These are phyloP conservation scores for Aureobasidium subglaciale DNA, from an alignment of 2,329 filamentous ascomycete species.

Conservation along the genomic window DNA sequence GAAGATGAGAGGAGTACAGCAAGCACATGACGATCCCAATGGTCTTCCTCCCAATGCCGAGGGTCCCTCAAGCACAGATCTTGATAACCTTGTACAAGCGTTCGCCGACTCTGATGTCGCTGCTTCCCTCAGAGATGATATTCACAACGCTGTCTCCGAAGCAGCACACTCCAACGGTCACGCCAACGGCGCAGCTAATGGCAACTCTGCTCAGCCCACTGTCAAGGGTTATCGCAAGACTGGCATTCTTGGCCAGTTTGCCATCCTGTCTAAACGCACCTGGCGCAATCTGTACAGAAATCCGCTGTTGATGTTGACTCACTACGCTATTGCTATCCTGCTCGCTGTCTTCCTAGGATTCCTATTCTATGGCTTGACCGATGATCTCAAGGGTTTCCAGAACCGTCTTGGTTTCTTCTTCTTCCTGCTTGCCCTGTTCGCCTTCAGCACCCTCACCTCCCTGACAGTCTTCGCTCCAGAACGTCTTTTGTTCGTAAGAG, in stretches of 20 bases:
- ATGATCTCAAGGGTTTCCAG: slow-evolving; percentile 95
- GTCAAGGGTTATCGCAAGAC: slow-evolving; percentile 78
- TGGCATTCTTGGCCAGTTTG: slow-evolving; percentile 72
- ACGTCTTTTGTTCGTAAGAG: slow-evolving; percentile 81
- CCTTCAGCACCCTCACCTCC: slow-evolving; percentile 91
- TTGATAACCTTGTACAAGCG: slow-evolving; percentile 71
- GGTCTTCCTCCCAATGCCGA: slow-evolving; percentile 52
- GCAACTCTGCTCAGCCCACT: slow-evolving; percentile 39
- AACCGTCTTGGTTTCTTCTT: slow-evolving; percentile 96
- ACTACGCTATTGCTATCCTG: slow-evolving; percentile 94
- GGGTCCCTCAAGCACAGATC: slow-evolving; percentile 58
- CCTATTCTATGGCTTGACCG: slow-evolving; percentile 91
- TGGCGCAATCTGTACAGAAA: slow-evolving; percentile 98
- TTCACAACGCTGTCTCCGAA: slow-evolving; percentile 59
- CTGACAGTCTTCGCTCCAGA: slow-evolving; percentile 90
- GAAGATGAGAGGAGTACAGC: slow-evolving; percentile 48
- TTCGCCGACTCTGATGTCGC: slow-evolving; percentile 77
- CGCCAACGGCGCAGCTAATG: slow-evolving; percentile 43
- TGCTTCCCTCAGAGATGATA: slow-evolving; percentile 66
- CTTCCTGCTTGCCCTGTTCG: slow-evolving; percentile 90
- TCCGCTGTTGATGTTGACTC: slow-evolving; percentile 95
- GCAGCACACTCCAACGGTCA: slow-evolving; percentile 51
- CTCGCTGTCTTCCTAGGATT: slow-evolving; percentile 91
- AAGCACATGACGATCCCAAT: slow-evolving; percentile 59
- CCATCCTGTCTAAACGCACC: slow-evolving; percentile 81